Conservation (phyloP, 1,139 yeast genomes). For the Keqinozyma sinolaborantium region DNA sequence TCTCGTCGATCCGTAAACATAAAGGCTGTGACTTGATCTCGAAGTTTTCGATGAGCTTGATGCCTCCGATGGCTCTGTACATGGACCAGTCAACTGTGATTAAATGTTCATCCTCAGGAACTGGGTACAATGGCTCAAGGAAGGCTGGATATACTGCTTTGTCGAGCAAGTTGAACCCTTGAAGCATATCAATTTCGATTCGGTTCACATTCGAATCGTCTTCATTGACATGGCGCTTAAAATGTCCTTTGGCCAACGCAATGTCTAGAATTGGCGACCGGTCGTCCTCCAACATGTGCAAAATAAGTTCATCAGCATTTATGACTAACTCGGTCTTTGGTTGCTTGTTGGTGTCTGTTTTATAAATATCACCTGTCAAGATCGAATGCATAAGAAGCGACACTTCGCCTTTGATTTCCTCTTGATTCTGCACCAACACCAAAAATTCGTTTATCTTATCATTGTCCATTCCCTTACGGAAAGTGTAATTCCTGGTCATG, state of each 20-base stretch:
- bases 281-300: constrained; percentile 44
- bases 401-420: constrained; percentile 30
- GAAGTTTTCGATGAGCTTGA: constrained; percentile 53
- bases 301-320: constrained; percentile 47
- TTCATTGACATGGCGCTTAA: constrained; percentile 46
- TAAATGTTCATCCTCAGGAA: constrained; percentile 22
- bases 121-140: constrained; percentile 27
- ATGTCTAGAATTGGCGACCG: constrained; percentile 40
- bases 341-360: constrained; percentile 11
- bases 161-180: constrained; percentile 34
- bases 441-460: constrained; percentile 36
- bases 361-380: constrained; percentile 32
- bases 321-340: constrained; percentile 54
- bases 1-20: constrained; percentile 56
- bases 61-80: constrained; percentile 68
- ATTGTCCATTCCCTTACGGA: constrained; percentile 33
- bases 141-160: constrained; percentile 33
- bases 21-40: constrained; percentile 54
- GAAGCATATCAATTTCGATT: constrained; percentile 43
- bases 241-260: constrained; percentile 35
- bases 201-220: constrained; percentile 41
- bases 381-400: constrained; percentile 37
- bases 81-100: constrained; percentile 58
- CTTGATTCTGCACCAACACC: constrained; percentile 23
- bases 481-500: constrained; percentile 31